Evolutionary conservation across 352 stramenopile genomes (phyloP), one percentile per base, ranked within the genome.

Genomic region (Elongisporangium undulatum): DNA sequence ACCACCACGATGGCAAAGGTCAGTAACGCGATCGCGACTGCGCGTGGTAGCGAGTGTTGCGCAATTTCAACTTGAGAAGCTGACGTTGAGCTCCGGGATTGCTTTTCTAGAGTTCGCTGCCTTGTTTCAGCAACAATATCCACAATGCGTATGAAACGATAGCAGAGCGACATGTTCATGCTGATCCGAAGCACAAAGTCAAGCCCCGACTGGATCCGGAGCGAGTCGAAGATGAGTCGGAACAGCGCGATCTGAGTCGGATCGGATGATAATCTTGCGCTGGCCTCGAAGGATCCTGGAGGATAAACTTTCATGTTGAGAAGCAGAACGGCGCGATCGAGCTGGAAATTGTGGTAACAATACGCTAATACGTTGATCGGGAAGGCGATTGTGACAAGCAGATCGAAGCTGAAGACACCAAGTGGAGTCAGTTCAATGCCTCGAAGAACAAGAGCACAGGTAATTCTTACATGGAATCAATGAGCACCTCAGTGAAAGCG

Each of bases 191-290:
- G 56, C 1, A 68, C 19, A 19, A 74, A 59, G 22, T 72, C 50
- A 4, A 68, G 19, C 7, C 23, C 38, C 0, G 69, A 66, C 41
- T 65, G 41, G n/a, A 74, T 58, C 20, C 67, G 64, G 0, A 78
- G 64, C 19, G 61, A 71, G 29, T 79, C 63, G 38, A 79, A 68
- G 26, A 64, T 67, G 2, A 66, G 45, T 4, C 61, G 59, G 23
- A 78, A 75, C 15, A 76, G 54, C 12, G 68, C 60, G 17, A 74
- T 63, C 63, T 81, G 58, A 0, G 69, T 58, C 4, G 67, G 69
- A 50, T 79, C 62, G 1, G 70, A 62, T 48, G 74, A 71, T 12
- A 78, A 16, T 0, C 69, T 56, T 3, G 64, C 67, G 15, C 68
- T 69, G 5, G 61, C 61, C 53, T 81, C 72, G 9, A 81, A 78